phyloP scores from a whole-genome alignment of 2,329 filamentous ascomycete genomes.

The Fusarium nisikadoi region DNA sequence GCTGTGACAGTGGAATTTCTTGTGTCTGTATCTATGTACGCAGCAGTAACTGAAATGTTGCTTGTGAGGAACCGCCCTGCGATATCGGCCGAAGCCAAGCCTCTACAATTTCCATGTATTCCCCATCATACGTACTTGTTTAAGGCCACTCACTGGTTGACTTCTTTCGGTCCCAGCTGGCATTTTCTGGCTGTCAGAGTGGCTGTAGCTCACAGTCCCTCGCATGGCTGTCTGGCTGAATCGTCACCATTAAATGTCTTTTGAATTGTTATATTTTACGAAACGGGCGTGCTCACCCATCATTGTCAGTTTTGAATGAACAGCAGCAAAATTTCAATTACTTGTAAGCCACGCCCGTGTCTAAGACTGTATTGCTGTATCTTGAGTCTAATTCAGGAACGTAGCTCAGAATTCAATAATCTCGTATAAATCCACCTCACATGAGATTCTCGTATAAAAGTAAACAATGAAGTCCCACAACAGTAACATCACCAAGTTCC shows the following conservation, averaged over 20 bases:
- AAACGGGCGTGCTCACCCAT: background rate
- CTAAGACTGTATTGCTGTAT: background rate
- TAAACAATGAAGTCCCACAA: background rate
- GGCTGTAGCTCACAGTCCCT: background rate
- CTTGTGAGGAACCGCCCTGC: background rate
- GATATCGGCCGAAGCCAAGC: slow-evolving; percentile 10
- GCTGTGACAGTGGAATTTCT: background rate
- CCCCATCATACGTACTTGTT: background rate
- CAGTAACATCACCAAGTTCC: background rate
- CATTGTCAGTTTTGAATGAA: background rate
- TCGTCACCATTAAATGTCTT: background rate
- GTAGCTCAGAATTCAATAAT: background rate
- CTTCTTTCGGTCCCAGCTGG: background rate
- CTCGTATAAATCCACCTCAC: background rate
- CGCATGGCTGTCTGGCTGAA: background rate
- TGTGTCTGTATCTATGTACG: background rate
- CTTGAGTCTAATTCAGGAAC: background rate
- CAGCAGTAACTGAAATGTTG: background rate
- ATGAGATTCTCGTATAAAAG: background rate
- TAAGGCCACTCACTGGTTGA: background rate
- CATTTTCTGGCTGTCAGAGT: background rate
- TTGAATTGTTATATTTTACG: background rate
- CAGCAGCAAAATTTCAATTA: background rate
- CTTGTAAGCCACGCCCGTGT: background rate
- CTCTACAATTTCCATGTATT: background rate